Evolutionary conservation across 176 grass and related monocot species (phyloP).

Genomic region (Melocanna baccifera): DNA sequence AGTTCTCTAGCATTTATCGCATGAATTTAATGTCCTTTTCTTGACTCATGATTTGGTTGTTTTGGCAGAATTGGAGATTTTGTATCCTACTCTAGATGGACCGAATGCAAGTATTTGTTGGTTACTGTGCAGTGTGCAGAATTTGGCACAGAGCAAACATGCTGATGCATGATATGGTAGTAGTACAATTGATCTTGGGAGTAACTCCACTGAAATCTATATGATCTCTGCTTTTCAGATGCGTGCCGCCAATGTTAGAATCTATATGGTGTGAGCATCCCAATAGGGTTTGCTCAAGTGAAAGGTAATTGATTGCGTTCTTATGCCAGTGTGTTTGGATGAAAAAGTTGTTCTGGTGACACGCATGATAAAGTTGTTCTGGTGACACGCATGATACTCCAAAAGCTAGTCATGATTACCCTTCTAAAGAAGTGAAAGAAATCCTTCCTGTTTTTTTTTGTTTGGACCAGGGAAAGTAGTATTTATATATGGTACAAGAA

Average conservation of each 20-base stretch:
- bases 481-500: neutral
- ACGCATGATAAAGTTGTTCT: neutral
- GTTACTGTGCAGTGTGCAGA: slow-evolving; percentile 7
- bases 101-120: neutral
- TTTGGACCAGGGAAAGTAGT: neutral
- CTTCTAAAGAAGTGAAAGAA: neutral
- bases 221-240: neutral
- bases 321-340: neutral
- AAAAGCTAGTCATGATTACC: neutral
- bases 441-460: neutral
- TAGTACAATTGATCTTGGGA: neutral
- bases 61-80: slow-evolving; percentile 9
- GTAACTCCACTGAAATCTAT: neutral
- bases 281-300: slow-evolving; percentile 2
- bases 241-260: neutral
- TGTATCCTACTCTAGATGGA: slow-evolving; percentile 1
- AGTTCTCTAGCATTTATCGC: neutral
- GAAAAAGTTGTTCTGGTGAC: neutral
- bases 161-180: neutral
- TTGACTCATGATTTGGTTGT: neutral
- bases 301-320: neutral
- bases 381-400: neutral
- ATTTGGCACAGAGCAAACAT: slow-evolving; percentile 15
- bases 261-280: neutral
- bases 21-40: neutral